phyloP scores from a whole-genome alignment of 78 protist species.

The Salpingoeca rosetta region DNA sequence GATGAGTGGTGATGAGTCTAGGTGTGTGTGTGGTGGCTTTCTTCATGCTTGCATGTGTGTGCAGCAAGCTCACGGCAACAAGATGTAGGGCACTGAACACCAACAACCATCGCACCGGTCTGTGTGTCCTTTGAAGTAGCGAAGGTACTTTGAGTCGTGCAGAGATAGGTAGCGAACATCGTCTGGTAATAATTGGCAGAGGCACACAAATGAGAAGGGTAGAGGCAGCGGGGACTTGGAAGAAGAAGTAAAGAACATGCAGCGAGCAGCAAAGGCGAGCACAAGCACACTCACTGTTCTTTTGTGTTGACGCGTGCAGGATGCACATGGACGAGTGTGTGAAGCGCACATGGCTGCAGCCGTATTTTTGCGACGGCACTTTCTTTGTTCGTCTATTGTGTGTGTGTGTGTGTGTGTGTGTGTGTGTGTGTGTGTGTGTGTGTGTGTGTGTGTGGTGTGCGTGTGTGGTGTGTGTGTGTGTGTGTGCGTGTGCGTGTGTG shows the following conservation, averaged over 20 bases:
- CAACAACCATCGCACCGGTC: background rate
- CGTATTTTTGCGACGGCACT: background rate
- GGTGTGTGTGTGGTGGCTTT: too few relatives aligned
- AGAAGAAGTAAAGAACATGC: background rate
- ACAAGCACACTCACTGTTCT: background rate
- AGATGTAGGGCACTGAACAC: too few relatives aligned
- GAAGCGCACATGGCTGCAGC: background rate
- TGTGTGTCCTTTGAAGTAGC: background rate
- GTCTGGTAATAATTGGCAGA: background rate
- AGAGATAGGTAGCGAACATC: background rate
- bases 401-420: too few relatives aligned
- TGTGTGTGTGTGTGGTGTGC: too few relatives aligned
- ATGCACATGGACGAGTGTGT: background rate
- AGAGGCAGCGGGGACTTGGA: background rate
- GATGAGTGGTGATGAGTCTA: too few relatives aligned
- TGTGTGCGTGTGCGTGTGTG: too few relatives aligned
- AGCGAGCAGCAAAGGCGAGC: background rate
- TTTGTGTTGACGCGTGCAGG: background rate
- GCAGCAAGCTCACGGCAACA: too few relatives aligned
- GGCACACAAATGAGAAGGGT: too few relatives aligned
- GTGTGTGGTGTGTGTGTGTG: too few relatives aligned
- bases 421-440: too few relatives aligned
- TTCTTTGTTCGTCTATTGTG: background rate
- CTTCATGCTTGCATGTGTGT: too few relatives aligned
- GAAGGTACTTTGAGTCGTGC: background rate